These are phyloP conservation scores for Flueggea neowawraea DNA, from an alignment of 441 rosid species.

Conservation along the genomic window DNA sequence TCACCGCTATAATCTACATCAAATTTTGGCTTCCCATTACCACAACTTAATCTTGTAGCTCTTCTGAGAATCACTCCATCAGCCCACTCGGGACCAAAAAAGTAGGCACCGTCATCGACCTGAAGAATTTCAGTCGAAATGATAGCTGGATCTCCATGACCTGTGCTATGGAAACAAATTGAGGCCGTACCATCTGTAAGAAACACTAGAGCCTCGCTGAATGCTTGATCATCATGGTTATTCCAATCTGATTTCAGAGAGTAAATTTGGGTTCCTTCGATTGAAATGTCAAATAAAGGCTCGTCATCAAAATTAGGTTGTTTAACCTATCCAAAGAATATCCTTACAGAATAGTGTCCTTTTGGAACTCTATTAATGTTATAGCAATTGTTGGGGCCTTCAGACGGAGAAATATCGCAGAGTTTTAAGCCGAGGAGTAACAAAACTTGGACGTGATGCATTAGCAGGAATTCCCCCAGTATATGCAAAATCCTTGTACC, in stretches of 20 bases:
- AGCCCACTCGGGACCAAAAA: constrained; percentile 56
- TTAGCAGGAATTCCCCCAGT: constrained; percentile 88
- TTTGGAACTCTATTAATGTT: constrained; percentile 58
- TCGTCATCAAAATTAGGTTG: constrained; percentile 54
- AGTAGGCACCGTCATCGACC: constrained; percentile 76
- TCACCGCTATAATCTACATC: constrained; percentile 77
- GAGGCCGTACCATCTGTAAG: constrained; percentile 67
- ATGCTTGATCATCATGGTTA: constrained; percentile 65
- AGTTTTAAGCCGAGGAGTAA: constrained; percentile 68
- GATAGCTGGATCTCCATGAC: constrained; percentile 95
- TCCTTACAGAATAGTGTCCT: constrained; percentile 81
- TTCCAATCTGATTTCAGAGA: constrained; percentile 92
- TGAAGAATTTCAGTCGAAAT: constrained; percentile 87
- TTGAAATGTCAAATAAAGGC: constrained; percentile 87
- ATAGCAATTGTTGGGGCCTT: constrained; percentile 91
- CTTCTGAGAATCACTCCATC: constrained; percentile 64
- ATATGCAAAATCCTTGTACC: constrained; percentile 91
- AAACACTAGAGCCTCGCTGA: constrained; percentile 75
- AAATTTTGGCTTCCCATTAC: constrained; percentile 64
- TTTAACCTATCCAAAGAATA: constrained; percentile 62
- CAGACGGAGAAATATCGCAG: constrained; percentile 86
- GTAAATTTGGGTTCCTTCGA: constrained; percentile 79
- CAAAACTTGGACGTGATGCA: constrained; percentile 44
- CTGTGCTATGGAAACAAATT: constrained; percentile 93
- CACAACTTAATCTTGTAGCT: constrained; percentile 73